phyloP scores from a whole-genome alignment of 176 grass and related monocot genomes.

The Thinopyrum elongatum region DNA sequence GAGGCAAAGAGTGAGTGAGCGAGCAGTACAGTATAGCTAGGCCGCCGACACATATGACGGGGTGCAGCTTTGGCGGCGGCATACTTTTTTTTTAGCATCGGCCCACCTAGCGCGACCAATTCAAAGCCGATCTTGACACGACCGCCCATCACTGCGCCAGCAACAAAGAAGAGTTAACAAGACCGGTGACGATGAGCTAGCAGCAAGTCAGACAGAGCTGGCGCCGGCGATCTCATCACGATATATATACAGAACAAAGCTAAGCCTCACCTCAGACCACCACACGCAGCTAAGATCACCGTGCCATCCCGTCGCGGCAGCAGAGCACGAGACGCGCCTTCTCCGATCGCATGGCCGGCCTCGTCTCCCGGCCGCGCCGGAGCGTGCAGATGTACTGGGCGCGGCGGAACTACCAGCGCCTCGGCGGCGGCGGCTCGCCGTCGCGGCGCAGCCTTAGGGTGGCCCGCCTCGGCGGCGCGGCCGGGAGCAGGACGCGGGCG shows the following conservation, averaged over 20 bases:
- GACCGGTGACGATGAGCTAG: not conserved
- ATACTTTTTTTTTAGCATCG: not conserved
- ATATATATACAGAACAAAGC: not conserved
- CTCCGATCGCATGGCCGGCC: conserved; percentile 37
- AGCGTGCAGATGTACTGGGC: conserved; percentile 59
- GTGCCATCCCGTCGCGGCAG: not conserved
- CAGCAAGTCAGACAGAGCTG: not conserved
- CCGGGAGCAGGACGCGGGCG: not conserved
- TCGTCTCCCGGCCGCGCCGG: conserved; percentile 32
- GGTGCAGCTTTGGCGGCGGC: conserved; percentile 31
- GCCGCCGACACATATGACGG: not conserved
- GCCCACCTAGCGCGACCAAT: conserved; percentile 22
- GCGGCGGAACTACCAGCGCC: conserved; percentile 47
- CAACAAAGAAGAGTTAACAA: conserved; percentile 26
- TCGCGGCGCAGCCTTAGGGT: conserved; percentile 36
- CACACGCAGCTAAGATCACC: not conserved
- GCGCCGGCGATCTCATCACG: not conserved
- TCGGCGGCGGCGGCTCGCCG: conserved; percentile 22
- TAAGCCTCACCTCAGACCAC: not conserved
- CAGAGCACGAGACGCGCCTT: not conserved
- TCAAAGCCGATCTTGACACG: conserved; percentile 6
- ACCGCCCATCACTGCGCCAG: not conserved
- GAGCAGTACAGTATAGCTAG: not conserved
- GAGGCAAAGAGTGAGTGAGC: no score
- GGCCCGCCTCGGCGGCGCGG: conserved; percentile 27